Base-by-base conservation (phyloP, 371 early-diverging fungal species). In the Cokeromyces recurvatus region DNA sequence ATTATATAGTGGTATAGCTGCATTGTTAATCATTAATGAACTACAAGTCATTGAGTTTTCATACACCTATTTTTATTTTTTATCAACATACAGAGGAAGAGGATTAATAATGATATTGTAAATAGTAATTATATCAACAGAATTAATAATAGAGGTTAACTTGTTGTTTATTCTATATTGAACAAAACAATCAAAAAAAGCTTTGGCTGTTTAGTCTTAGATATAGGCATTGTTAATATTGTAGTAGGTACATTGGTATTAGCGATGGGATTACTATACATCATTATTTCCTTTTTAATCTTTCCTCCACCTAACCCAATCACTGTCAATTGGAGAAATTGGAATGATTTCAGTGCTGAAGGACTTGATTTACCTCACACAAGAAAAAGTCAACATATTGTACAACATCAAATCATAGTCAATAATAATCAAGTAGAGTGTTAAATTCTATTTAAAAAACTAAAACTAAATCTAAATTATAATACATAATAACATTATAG, bases 291-390 rank as follows among this genome's bases (percentile, higher is more conserved):
- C 3, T 68, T 60, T 48, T 21, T 68, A 20, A 11, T 29, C 5
- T 68, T 68, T 46, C 64, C 67, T 16, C 68, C 52, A 16, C 72
- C 66, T 6, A 55, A 66, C 20, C 64, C 72, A 2, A 54, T 68
- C 9, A 53, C 56, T 2, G 57, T 68, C 32, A 72, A 72, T 21
- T 68, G 68, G 68, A 51, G 66, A 48, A 68, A 68, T 17, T 72
- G 68, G 72, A 66, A 61, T 24, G 72, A 72, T 37, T 66, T 63
- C 25, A 66, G 66, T 8, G 72, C 68, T 3, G 72, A 71, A 38
- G 72, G 68, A 1, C 29, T 71, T 16, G 72, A 71, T 46, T 22
- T 71, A n/a, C 47, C 60, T 10, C 56, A 64, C 3, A 62, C 57
- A 9, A 53, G 56, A 32, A 23, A n/a, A n/a, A n/a, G n/a, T n/a